Evolutionary conservation across 2,329 filamentous ascomycete genomes (phyloP), one percentile per base, ranked within the genome.

Genomic region (Colletotrichum cuscutae): DNA sequence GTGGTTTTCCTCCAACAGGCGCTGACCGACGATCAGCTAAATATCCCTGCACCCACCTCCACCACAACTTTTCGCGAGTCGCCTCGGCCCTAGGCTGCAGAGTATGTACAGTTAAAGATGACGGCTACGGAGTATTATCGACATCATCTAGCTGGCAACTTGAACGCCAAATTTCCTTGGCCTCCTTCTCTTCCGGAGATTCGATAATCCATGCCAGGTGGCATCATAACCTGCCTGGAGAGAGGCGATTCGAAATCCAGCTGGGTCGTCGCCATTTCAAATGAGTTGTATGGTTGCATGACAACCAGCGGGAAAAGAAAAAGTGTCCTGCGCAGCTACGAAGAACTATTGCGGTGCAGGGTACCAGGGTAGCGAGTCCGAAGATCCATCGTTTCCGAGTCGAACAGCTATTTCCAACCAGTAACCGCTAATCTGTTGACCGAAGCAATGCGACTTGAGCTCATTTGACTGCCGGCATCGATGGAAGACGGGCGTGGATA

Each of bases 11-110:
- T 52, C 52, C 35, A 19, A 24, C 15, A 59, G 46, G 57, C 58
- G 37, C 64, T 62, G 22, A 62, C 65, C 32, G 65, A 52, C 69
- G 65, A 72, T 72, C 69, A 32, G 42, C 60, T 8, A 63, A 57
- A 60, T 26, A 68, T 56, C 69, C 65, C 59, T 72, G 58, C 57
- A 26, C 2, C 42, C 24, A 63, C n/a, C 28, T 3, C 53, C 46
- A 58, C 26, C 42, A 58, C 53, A 26, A 26, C 22, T 46, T 57
- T 24, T 11, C 42, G 22, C 22, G 61, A 64, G 32, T 15, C 30
- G 7, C 46, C 22, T 32, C 30, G 22, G 28, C 30, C 30, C 26
- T 62, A 7, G 49, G n/a, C 46, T 52, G 46, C 8, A 54, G 37
- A 37, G 37, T n/a, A 24, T 24, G 24, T 24, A 54, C 8, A 13